Evolutionary conservation across 495 filamentous ascomycete species (phyloP), one percentile per base, ranked within the genome.

Genomic region (Hypoxylon lenormandii): DNA sequence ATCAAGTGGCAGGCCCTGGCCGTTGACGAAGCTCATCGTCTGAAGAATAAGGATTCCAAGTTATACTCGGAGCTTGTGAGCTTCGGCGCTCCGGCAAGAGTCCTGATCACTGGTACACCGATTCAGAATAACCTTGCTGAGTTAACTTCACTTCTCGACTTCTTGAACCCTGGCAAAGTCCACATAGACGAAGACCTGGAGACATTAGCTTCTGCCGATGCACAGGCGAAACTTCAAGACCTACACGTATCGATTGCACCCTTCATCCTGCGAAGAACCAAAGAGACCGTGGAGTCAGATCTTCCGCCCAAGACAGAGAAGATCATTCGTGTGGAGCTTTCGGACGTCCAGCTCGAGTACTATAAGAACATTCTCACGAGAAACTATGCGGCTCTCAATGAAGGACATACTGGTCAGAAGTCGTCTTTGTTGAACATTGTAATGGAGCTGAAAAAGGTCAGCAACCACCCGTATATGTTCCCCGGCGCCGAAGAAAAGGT

Each of bases 401-500:
- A 94, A 69, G 94, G 93, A 18, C 87, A 88, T 22, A 92, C 86
- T 51, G 95, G 93, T 6, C 89, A 92, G 73, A 97, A 97, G 76
- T 93, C 95, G 66, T 97, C 93, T 0, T 80, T 98, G n/a, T 79
- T 98, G 56, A 99, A 99, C 79, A 96, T 99, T 74, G 97, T 97
- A 85, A 99, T 99, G 94, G 96, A 99, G 76, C 77, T 99, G 71
- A 98, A 98, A 82, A 99, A 99, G 78, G 92, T 93, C 67, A 97
- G 93, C 83, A 98, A 98, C 66, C 95, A 99, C 74, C 93, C 95
- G 4, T 97, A 96, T 80, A 96, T 98, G 90, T 97, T 99, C 69
- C 89, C 91, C 3, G 92, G 91, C 58, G 95, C 92, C 19, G 95
- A 98, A 76, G 92, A 94, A 30, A 91, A 89, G 40, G 90, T 97